Evolutionary conservation across 1,139 yeast species (phyloP).

Genomic region (Yamadazyma buinensis): DNA sequence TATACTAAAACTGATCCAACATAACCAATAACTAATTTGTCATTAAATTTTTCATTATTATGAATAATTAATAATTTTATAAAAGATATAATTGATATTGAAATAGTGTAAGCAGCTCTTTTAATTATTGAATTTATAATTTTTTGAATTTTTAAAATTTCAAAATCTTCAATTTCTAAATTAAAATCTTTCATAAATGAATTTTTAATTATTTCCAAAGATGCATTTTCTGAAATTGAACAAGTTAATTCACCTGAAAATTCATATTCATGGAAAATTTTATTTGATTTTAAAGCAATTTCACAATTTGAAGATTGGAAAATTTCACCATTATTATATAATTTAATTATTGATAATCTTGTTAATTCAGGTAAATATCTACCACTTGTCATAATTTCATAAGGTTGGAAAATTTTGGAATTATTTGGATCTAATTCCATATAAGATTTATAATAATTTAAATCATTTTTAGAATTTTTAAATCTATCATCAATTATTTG

Average conservation of each 20-base stretch:
- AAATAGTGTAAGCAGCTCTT: slow-evolving; percentile 41
- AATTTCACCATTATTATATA: slow-evolving; percentile 27
- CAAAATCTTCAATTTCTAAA: slow-evolving; percentile 24
- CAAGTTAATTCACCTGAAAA: slow-evolving; percentile 40
- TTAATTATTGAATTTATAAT: slow-evolving; percentile 28
- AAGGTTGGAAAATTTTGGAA: slow-evolving; percentile 47
- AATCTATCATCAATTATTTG: slow-evolving; percentile 33
- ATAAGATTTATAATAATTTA: slow-evolving; percentile 24
- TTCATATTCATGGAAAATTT: slow-evolving; percentile 23
- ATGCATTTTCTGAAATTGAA: slow-evolving; percentile 25
- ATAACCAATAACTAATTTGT: slow-evolving; percentile 34
- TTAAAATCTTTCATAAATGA: slow-evolving; percentile 20
- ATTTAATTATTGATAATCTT: slow-evolving; percentile 37
- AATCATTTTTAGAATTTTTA: slow-evolving; percentile 3
- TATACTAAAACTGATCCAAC: slow-evolving; percentile 42
- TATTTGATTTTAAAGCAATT: slow-evolving; percentile 6
- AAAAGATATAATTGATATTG: slow-evolving; percentile 33
- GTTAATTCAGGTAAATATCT: slow-evolving; percentile 54
- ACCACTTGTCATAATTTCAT: slow-evolving; percentile 53
- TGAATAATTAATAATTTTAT: slow-evolving; percentile 32
- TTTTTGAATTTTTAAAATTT: slow-evolving; percentile 22
- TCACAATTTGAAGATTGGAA: slow-evolving; percentile 21
- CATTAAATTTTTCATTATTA: slow-evolving; percentile 20
- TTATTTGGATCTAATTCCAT: slow-evolving; percentile 28
- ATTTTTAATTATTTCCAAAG: slow-evolving; percentile 19